Conservation (phyloP, 352 stramenopile species). For the Globisporangium orthogonon region DNA sequence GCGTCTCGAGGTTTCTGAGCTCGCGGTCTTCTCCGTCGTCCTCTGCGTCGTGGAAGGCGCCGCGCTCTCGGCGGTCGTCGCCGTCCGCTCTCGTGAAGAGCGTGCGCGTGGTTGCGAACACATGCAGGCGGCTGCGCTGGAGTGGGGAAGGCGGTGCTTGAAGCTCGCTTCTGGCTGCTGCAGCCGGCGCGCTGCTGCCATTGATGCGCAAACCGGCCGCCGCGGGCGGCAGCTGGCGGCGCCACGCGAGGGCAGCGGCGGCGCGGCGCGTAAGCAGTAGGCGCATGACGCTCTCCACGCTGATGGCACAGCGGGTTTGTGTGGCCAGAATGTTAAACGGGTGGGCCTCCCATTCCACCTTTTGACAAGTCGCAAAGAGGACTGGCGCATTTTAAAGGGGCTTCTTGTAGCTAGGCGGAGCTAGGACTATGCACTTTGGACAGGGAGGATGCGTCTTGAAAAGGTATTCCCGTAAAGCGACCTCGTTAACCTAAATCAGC, state of each 20-base stretch:
- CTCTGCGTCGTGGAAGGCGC: background rate
- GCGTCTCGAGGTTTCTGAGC: conserved; percentile 7
- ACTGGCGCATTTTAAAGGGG: too few relatives aligned
- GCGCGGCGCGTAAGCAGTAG: conserved; percentile 10
- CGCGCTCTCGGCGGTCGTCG: background rate
- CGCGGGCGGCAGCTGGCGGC: conserved; percentile 6
- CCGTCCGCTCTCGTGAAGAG: conserved; percentile 10
- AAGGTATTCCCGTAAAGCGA: too few relatives aligned
- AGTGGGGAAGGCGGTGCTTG: background rate
- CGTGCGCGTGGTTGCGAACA: conserved; percentile 9
- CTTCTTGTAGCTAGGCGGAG: too few relatives aligned
- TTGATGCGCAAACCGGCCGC: background rate
- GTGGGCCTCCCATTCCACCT: too few relatives aligned
- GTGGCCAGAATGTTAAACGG: too few relatives aligned
- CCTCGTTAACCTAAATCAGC: too few relatives aligned
- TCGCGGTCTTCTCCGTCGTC: background rate
- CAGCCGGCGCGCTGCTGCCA: background rate
- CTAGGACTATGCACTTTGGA: too few relatives aligned
- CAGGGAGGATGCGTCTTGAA: too few relatives aligned
- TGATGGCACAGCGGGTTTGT: too few relatives aligned
- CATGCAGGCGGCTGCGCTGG: conserved; percentile 7
- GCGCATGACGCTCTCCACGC: too few relatives aligned
- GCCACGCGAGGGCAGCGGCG: conserved; percentile 3
- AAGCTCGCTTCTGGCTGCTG: background rate
- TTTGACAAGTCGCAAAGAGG: too few relatives aligned